phyloP scores from a whole-genome alignment of 805 yeast species.

The Candida suzukii region DNA sequence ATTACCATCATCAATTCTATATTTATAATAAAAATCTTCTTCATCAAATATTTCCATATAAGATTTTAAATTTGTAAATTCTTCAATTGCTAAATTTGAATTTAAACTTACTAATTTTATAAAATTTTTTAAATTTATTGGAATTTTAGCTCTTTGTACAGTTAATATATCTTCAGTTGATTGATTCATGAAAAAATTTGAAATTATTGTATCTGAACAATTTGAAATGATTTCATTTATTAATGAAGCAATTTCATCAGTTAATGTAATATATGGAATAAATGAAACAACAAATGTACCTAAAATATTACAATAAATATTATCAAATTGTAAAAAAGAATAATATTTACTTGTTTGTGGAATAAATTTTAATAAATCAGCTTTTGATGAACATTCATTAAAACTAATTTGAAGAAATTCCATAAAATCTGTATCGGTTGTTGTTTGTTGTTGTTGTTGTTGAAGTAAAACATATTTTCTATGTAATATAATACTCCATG shows the following conservation, averaged over 20 bases:
- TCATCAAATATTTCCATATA: conserved; percentile 46
- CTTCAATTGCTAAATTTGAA: conserved; percentile 59
- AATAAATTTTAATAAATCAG: conserved; percentile 38
- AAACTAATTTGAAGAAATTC: conserved; percentile 18
- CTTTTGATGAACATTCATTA: conserved; percentile 30
- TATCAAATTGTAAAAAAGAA: conserved; percentile 39
- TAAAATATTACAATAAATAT: conserved; percentile 42
- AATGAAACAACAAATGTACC: conserved; percentile 37
- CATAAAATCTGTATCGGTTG: neutral
- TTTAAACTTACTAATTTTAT: conserved; percentile 55
- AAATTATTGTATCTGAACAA: conserved; percentile 38
- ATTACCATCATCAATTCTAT: conserved; percentile 43
- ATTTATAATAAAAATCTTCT: conserved; percentile 30
- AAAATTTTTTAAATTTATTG: conserved; percentile 54
- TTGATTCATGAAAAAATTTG: conserved; percentile 38
- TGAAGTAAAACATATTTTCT: conserved; percentile 41
- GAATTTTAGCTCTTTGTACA: conserved; percentile 68
- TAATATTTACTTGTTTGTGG: conserved; percentile 34
- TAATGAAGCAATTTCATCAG: conserved; percentile 35
- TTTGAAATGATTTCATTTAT: conserved; percentile 34
- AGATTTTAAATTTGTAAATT: conserved; percentile 50
- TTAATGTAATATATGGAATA: conserved; percentile 42
- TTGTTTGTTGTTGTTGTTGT: conserved; percentile 24
- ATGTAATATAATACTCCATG: conserved; percentile 60
- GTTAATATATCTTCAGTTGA: conserved; percentile 37